phyloP scores from a whole-genome alignment of 1,284 basidiomycete species.

The Puccinia polysora region DNA sequence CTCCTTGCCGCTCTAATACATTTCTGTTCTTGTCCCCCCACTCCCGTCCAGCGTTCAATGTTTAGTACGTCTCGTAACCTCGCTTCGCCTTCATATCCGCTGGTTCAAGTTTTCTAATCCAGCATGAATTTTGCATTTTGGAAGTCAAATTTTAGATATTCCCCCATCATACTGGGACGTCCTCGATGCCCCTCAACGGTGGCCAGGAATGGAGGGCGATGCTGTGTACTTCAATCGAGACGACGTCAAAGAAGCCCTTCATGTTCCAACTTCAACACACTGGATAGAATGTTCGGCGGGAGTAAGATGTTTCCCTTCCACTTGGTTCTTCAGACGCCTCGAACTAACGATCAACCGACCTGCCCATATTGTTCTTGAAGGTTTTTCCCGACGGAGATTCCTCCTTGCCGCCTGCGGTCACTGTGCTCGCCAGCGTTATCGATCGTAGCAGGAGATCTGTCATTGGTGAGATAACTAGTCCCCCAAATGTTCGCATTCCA shows the following conservation, averaged over 20 bases:
- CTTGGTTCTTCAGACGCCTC: neutral
- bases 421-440: slow-evolving; percentile 16
- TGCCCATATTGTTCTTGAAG: neutral
- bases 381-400: slow-evolving; percentile 19
- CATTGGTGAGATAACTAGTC: slow-evolving; percentile 6
- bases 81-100: neutral
- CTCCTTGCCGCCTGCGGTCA: slow-evolving; percentile 7
- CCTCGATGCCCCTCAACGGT: slow-evolving; percentile 19
- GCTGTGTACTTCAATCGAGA: slow-evolving; percentile 27
- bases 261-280: slow-evolving; percentile 9
- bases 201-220: slow-evolving; percentile 25
- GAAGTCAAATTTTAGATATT: slow-evolving; percentile 20
- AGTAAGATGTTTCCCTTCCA: neutral
- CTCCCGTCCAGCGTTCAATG: slow-evolving; percentile 34
- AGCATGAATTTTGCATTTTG: too few relatives aligned
- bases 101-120: neutral
- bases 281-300: slow-evolving; percentile 14
- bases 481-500: neutral
- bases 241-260: slow-evolving; percentile 22
- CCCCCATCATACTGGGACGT: slow-evolving; percentile 18
- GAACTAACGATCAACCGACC: neutral
- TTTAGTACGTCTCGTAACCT: slow-evolving; percentile 11
- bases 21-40: too few relatives aligned
- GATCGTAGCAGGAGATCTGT: slow-evolving; percentile 25
- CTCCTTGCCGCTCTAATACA: neutral